Evolutionary conservation across 2,329 filamentous ascomycete genomes (phyloP).

Genomic region (Achaetomium macrosporum): DNA sequence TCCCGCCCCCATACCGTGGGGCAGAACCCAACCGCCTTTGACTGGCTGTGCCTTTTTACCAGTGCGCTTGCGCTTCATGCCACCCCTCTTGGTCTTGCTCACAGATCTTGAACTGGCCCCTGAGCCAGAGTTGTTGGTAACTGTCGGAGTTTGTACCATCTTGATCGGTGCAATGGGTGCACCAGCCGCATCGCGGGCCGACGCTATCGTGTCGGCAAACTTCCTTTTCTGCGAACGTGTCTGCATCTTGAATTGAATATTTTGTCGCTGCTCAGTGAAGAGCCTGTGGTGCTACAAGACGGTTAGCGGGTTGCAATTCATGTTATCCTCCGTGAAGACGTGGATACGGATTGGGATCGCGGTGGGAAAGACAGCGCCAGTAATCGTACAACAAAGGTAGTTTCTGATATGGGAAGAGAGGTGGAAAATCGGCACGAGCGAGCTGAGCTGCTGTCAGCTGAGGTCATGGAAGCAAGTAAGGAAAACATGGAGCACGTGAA

Average conservation of each 20-base stretch:
- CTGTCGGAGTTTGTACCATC: not conserved
- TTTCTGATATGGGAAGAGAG: no score
- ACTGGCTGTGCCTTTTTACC: constrained; percentile 3
- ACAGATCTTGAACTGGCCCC: not conserved
- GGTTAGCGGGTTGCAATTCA: not conserved
- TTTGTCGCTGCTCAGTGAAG: not conserved
- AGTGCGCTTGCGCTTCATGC: constrained; percentile 8
- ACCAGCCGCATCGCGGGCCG: not conserved
- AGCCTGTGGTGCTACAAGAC: not conserved
- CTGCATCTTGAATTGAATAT: constrained; percentile 5
- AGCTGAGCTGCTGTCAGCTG: no score
- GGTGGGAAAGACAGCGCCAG: no score
- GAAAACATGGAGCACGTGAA: no score
- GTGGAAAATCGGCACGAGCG: no score
- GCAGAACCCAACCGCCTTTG: constrained; percentile 15
- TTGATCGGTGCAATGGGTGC: not conserved
- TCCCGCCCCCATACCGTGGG: constrained; percentile 18
- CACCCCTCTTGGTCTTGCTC: not conserved
- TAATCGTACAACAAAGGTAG: no score
- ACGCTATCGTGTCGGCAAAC: not conserved
- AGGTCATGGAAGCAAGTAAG: no score
- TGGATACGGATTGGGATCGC: no score
- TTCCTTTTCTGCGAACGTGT: constrained; percentile 8
- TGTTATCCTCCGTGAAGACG: no score
- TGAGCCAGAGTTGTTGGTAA: no score